These are phyloP conservation scores for Kregervanrija pseudodelftensis DNA, from an alignment of 805 yeast genomes.

Conservation along the genomic window DNA sequence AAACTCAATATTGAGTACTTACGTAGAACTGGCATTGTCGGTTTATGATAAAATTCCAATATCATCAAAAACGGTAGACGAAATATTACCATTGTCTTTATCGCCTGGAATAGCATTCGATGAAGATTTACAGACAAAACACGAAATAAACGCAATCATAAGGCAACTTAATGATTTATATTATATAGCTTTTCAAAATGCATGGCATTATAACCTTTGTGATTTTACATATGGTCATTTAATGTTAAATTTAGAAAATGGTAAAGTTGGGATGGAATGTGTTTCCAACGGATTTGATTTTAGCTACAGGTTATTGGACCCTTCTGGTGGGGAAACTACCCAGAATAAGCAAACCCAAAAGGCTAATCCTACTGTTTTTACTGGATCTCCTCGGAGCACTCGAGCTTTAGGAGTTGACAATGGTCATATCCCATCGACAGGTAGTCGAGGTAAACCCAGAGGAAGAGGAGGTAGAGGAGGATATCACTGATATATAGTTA, in stretches of 20 bases:
- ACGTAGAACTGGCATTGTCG: constrained; percentile 49
- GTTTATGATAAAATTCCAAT: constrained; percentile 59
- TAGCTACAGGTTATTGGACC: constrained; percentile 31
- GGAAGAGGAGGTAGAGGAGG: constrained; percentile 13
- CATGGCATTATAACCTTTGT: constrained; percentile 74
- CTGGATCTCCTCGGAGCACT: constrained; percentile 3
- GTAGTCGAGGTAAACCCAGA: constrained; percentile 6
- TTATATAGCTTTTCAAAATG: constrained; percentile 57
- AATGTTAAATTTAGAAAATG: constrained; percentile 35
- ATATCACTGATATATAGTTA: not conserved
- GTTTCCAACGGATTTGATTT: constrained; percentile 60
- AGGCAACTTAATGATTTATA: constrained; percentile 52
- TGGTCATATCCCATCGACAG: not conserved
- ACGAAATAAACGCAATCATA: constrained; percentile 34
- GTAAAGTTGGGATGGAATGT: constrained; percentile 46
- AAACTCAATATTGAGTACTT: constrained; percentile 36
- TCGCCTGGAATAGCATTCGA: constrained; percentile 5
- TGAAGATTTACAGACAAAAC: constrained; percentile 31
- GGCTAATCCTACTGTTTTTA: not conserved
- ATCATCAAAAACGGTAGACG: constrained; percentile 29
- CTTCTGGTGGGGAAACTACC: not conserved
- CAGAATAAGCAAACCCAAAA: not conserved
- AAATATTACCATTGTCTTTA: constrained; percentile 24
- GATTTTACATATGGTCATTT: constrained; percentile 50
- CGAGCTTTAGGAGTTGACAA: constrained; percentile 6